These are phyloP conservation scores for Cadophora gregata DNA, from an alignment of 2,329 filamentous ascomycete genomes.

Conservation along the genomic window DNA sequence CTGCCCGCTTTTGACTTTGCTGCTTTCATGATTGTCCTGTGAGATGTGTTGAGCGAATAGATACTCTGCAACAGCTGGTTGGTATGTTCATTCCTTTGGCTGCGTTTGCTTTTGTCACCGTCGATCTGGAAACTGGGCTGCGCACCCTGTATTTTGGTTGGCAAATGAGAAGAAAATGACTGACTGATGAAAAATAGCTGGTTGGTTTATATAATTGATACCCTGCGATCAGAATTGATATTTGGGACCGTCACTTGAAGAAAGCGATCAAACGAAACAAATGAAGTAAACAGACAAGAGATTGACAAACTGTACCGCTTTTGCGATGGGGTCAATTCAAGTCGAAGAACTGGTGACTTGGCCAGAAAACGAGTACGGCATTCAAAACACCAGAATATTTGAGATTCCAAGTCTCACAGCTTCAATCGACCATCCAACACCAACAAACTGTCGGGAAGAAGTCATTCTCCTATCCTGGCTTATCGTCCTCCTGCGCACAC, in stretches of 20 bases:
- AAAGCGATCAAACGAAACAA: neutral
- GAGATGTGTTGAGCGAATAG: neutral
- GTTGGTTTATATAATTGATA: neutral
- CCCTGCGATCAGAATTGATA: too few relatives aligned
- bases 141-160: neutral
- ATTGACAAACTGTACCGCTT: neutral
- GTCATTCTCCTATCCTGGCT: conserved; percentile 52
- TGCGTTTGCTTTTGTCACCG: neutral
- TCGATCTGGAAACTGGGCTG: neutral
- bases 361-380: neutral
- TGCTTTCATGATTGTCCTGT: neutral
- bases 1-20: neutral
- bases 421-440: conserved; percentile 22
- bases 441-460: conserved; percentile 49
- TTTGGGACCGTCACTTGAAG: neutral
- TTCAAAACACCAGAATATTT: neutral
- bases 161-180: neutral
- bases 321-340: conserved; percentile 12
- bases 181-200: neutral
- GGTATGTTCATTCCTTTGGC: neutral
- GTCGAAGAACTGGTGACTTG: neutral
- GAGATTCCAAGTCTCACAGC: neutral
- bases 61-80: neutral
- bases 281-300: neutral
- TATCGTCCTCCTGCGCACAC: conserved; percentile 50